Evolutionary conservation across 78 protist species (phyloP).

Genomic region (Guillardia theta): DNA sequence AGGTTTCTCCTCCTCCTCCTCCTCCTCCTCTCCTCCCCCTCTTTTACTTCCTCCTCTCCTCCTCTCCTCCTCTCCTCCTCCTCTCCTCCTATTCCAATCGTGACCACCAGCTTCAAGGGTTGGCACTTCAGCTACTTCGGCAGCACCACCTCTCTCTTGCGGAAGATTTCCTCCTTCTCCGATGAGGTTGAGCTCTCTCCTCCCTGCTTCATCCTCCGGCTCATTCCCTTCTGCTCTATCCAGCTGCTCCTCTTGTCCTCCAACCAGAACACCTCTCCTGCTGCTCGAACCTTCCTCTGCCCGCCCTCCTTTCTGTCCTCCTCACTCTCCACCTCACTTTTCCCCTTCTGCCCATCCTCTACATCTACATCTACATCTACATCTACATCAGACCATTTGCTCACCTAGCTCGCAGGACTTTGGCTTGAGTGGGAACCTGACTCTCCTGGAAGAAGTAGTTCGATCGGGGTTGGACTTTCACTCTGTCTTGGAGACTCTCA

Average conservation of each 20-base stretch:
- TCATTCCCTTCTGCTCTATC: background rate
- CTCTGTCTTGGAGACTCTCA: background rate
- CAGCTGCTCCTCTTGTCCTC: background rate
- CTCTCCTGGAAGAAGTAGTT: background rate
- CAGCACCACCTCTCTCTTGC: background rate
- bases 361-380: background rate
- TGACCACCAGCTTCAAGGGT: background rate
- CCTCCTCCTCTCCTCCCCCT: background rate
- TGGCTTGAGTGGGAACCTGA: background rate
- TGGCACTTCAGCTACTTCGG: conserved; percentile 22
- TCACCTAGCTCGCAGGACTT: background rate
- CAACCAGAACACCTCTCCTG: background rate
- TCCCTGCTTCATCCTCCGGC: too few relatives aligned
- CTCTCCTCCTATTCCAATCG: background rate
- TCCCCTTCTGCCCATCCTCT: background rate
- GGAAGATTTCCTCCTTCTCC: background rate
- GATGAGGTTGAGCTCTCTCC: conserved; percentile 12
- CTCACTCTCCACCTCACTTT: background rate
- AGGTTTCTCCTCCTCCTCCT: background rate
- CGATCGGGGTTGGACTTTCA: background rate
- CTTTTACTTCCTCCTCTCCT: background rate
- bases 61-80: background rate
- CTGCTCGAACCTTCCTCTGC: background rate
- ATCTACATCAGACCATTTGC: background rate
- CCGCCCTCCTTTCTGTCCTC: background rate